phyloP scores from a whole-genome alignment of 768 basidiomycete species.

The Boletellus ananas region DNA sequence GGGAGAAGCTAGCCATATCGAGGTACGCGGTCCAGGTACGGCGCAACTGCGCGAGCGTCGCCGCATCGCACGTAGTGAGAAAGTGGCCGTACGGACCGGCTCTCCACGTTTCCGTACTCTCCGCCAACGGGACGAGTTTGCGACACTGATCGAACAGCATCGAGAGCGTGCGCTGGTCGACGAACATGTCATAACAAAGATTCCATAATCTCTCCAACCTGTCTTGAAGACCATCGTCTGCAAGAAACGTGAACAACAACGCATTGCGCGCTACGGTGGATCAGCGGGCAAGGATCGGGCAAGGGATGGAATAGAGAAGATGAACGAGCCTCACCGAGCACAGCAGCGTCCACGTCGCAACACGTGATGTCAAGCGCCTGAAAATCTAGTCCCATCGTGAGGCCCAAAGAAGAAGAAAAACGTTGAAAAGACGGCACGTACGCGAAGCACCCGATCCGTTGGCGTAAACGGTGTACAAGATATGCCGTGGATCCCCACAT shows the following conservation, averaged over 20 bases:
- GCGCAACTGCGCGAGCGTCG: constrained; percentile 19
- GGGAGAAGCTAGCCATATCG: not conserved
- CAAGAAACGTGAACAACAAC: constrained; percentile 24
- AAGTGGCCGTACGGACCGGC: constrained; percentile 26
- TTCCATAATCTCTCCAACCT: constrained; percentile 21
- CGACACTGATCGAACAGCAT: constrained; percentile 23
- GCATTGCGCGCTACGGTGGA: constrained; percentile 24
- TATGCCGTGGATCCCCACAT: constrained; percentile 52
- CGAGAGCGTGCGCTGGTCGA: constrained; percentile 18
- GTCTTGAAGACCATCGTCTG: constrained; percentile 12
- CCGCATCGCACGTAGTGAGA: constrained; percentile 15
- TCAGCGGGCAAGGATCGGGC: not conserved
- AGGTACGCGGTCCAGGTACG: constrained; percentile 22
- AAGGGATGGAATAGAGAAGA: no score
- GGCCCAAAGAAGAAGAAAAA: no score
- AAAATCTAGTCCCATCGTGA: constrained; percentile 6
- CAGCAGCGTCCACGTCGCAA: constrained; percentile 27
- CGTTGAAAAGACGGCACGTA: not conserved
- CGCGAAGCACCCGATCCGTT: constrained; percentile 3
- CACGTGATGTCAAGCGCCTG: constrained; percentile 28
- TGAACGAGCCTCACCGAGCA: constrained; percentile 19
- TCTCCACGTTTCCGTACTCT: constrained; percentile 17
- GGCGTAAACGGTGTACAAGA: constrained; percentile 44
- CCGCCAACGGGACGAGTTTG: constrained; percentile 22
- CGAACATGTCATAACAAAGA: constrained; percentile 23